These are phyloP conservation scores for Stachybotrys echinatus DNA, from an alignment of 2,329 filamentous ascomycete species.

Conservation along the genomic window DNA sequence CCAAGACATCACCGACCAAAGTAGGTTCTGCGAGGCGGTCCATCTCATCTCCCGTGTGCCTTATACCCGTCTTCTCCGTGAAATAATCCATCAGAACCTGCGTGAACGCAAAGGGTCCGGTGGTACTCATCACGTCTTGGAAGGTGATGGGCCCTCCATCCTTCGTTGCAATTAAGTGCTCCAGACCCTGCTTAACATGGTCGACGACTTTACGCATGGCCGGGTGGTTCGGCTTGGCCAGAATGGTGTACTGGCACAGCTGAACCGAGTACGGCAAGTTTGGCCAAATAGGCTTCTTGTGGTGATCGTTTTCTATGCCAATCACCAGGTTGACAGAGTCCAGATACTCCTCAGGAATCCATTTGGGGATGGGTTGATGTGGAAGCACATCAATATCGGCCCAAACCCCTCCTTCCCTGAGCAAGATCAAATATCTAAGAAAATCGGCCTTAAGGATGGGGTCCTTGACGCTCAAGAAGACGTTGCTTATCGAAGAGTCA, in stretches of 20 bases:
- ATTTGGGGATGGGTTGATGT: constrained; percentile 59
- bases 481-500: constrained; percentile 49
- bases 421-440: constrained; percentile 55
- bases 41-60: constrained; percentile 22
- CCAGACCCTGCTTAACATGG: constrained; percentile 45
- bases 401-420: constrained; percentile 66
- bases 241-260: constrained; percentile 71
- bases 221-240: constrained; percentile 65
- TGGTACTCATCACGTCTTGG: constrained; percentile 24
- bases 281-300: constrained; percentile 32
- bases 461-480: constrained; percentile 41
- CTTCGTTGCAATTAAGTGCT: constrained; percentile 12
- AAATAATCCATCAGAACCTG: constrained; percentile 24
- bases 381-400: constrained; percentile 63
- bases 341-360: constrained; percentile 49
- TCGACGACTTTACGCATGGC: constrained; percentile 61
- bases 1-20: constrained; percentile 24
- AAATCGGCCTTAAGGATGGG: constrained; percentile 54
- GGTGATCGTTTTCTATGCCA: constrained; percentile 63
- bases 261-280: constrained; percentile 66
- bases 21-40: constrained; percentile 19
- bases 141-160: constrained; percentile 12
- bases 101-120: constrained; percentile 24
- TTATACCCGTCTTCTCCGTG: constrained; percentile 13
- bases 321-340: constrained; percentile 57